Evolutionary conservation across 2,329 filamentous ascomycete genomes (phyloP).

Genomic region (Tolypocladium tundrense): DNA sequence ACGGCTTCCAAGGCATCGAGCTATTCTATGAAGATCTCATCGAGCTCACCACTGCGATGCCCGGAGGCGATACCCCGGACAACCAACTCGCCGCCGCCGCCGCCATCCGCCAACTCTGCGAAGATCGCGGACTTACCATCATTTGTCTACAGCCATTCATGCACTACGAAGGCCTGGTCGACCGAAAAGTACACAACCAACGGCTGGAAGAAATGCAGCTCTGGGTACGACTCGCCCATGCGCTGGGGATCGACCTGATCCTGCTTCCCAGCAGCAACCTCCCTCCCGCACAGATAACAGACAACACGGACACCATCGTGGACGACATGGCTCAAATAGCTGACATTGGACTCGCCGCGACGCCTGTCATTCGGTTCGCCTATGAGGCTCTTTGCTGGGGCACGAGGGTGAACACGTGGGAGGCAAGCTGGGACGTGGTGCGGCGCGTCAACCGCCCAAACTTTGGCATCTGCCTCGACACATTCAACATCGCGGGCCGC

Average conservation of each 20-base stretch:
- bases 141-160: slow-evolving; percentile 67
- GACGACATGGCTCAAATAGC: slow-evolving; percentile 54
- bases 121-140: slow-evolving; percentile 39
- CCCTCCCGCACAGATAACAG: slow-evolving; percentile 29
- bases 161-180: slow-evolving; percentile 64
- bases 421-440: slow-evolving; percentile 60
- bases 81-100: slow-evolving; percentile 48
- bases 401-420: slow-evolving; percentile 61
- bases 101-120: slow-evolving; percentile 46
- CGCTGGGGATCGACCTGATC: slow-evolving; percentile 60
- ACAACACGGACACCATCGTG: slow-evolving; percentile 45
- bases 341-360: slow-evolving; percentile 50
- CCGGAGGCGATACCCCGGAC: slow-evolving; percentile 24
- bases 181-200: slow-evolving; percentile 45
- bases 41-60: slow-evolving; percentile 40
- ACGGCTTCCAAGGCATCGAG: slow-evolving; percentile 62
- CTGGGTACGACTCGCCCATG: slow-evolving; percentile 58
- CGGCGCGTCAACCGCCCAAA: slow-evolving; percentile 54
- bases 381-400: slow-evolving; percentile 70
- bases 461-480: slow-evolving; percentile 69
- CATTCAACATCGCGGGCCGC: slow-evolving; percentile 64
- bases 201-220: slow-evolving; percentile 53
- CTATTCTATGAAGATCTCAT: slow-evolving; percentile 70
- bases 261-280: slow-evolving; percentile 66
- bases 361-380: slow-evolving; percentile 53